A percentile compares a stretch with the other conserved stretches of the same genome.
phyloP scores from a whole-genome alignment of 176 grass and related monocot genomes.

The Zea mays region Zm-B73-REFERENCE-NAM-5.0 NC_050102.1:164823501-164824000 shows the following conservation, averaged over 20 bases:
- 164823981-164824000: slow-evolving; percentile 64
- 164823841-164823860: slow-evolving; percentile 67
- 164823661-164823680: slow-evolving; percentile 62
- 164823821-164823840: slow-evolving; percentile 60
- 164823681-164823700: slow-evolving; percentile 68
- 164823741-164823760: slow-evolving; percentile 87
- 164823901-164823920: slow-evolving; percentile 26
- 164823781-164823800: slow-evolving; percentile 69
- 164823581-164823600: slow-evolving; percentile 67
- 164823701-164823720: slow-evolving; percentile 56
- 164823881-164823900: slow-evolving; percentile 52
- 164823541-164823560: slow-evolving; percentile 80
- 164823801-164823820: slow-evolving; percentile 65
- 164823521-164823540: slow-evolving; percentile 76
- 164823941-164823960: slow-evolving; percentile 29
- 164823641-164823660: slow-evolving; percentile 70
- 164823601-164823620: slow-evolving; percentile 67
- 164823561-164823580: slow-evolving; percentile 66
- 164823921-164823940: slow-evolving; percentile 34
- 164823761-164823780: slow-evolving; percentile 89
- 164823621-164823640: slow-evolving; percentile 87
- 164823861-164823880: slow-evolving; percentile 68
- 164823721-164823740: slow-evolving; percentile 74
- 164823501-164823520: slow-evolving; percentile 81
- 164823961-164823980: slow-evolving; percentile 70